Evolutionary conservation across 805 yeast species (phyloP), one percentile per base, ranked within the genome.

Genomic region (Nakazawaea holstii): DNA sequence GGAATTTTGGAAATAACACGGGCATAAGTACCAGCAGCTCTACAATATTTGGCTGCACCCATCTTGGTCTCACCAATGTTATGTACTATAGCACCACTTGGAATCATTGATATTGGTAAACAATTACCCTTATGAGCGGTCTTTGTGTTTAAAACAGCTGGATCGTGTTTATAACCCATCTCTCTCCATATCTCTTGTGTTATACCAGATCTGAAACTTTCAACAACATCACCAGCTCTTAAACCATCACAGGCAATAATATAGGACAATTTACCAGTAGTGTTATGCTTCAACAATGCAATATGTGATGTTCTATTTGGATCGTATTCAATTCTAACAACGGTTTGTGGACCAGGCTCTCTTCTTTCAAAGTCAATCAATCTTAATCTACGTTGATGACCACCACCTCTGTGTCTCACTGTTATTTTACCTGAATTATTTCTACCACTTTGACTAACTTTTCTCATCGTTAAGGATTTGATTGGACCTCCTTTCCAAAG

Each of bases 351-450:
- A 27, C 97, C 98, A 1, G 82, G 67, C 3, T 64, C 75, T 35
- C 64, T 58, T 60, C 99, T 78, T 56, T 73, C 69, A 59, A 82
- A 83, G 66, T 94, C 99, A 20, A 94, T 76, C 31, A 87, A 64
- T 58, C 99, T 79, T 35, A 87, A 75, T 66, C 99, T 80, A 60
- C 92, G 83, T 65, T 87, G 87, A 64, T 87, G 94, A 32, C 98
- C 98, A 59, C 99, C 99, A 64, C 98, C 99, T 65, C 95, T 81
- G 65, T 94, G 97, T 62, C 99, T 80, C 41, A 88, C 85, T 4
- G 96, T 89, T 58, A 94, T 88, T 55, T 79, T 77, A 55, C 99
- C 99, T 4, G 85, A 72, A 66, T 85, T 74, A 65, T 92, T 91
- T 70, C 99, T 83, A 54, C 99, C 99, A 46, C 95, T 85, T 41